Base-by-base conservation (phyloP, 352 stramenopile genomes). In the Phytophthora lateralis region DNA sequence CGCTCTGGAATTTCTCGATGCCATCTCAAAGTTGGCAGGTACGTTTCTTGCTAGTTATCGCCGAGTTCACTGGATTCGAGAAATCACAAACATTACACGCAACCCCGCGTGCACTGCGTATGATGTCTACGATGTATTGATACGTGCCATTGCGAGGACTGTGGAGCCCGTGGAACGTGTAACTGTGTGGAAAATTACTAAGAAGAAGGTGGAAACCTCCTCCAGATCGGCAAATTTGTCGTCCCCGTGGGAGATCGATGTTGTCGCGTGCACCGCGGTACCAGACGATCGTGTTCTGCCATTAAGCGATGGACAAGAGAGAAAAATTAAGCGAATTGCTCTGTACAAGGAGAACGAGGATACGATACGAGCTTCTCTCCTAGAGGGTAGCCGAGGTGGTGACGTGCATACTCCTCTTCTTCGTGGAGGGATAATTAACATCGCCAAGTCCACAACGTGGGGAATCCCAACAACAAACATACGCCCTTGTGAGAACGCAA, bases 291-390 rank as follows among this genome's bases (percentile, higher is more conserved):
- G 85, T 9, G 24, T 91, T 1, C 24, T 69, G 26, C 76, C 85
- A 5, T 95, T 95, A 49, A 15, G 84, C 2, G 55, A 83, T 15
- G 85, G 73, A 64, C 69, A 76, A 8, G 80, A 91, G 27, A 55
- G 67, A 6, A 75, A 83, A 26, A 84, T 92, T 17, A 89, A 81
- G 38, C 79, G 82, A n/a, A 52, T 93, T 4, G 45, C 64, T 9
- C 47, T 95, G 2, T 88, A 83, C 51, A 85, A 76, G 27, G 82
- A 89, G 55, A 68, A 64, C 9, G 58, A 72, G 17, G 52, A 65
- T 29, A 26, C 20, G 2, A 43, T 47, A 39, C 29, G 60, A 66
- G 4, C 51, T 64, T 43, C 3, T 71, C 1, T 20, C 3, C 20
- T 64, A 18, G 52, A 51, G 57, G 45, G 18, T 30, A 38, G 18